A percentile compares a stretch with the other conserved stretches of the same genome.
These are phyloP conservation scores for Aspergillus steynii DNA, from an alignment of 495 filamentous ascomycete genomes.

Conservation along the genomic window DNA sequence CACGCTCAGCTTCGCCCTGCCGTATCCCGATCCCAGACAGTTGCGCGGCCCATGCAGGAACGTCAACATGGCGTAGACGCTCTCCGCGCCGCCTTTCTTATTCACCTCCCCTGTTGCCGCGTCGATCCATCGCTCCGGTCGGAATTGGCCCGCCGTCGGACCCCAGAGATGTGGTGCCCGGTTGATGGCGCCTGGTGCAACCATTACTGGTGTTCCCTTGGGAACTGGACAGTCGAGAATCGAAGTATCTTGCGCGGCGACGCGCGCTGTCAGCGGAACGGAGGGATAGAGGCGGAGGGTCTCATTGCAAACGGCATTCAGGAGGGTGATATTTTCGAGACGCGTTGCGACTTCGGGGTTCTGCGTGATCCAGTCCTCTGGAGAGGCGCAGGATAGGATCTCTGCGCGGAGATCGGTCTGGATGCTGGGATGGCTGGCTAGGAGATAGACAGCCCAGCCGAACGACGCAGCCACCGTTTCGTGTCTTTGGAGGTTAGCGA, in stretches of 20 bases:
- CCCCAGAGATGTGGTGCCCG: conserved; percentile 1
- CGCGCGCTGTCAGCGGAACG: neutral
- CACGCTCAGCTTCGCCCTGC: neutral
- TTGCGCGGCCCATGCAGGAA: neutral
- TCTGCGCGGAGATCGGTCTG: no score
- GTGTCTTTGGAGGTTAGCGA: no score
- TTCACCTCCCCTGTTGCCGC: neutral
- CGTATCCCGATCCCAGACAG: neutral
- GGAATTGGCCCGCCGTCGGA: neutral
- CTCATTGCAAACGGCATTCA: neutral
- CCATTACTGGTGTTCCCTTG: neutral
- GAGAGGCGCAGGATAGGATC: no score
- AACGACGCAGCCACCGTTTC: no score
- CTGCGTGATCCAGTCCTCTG: no score
- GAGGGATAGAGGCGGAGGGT: neutral
- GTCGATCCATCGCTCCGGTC: neutral
- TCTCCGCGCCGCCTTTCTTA: neutral
- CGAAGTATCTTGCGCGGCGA: neutral
- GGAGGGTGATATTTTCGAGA: neutral
- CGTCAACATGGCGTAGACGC: neutral
- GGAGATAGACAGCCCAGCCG: no score
- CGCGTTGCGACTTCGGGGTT: neutral
- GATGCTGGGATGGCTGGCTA: no score
- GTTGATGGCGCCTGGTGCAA: neutral
- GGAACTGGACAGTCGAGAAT: neutral